Evolutionary conservation across 495 filamentous ascomycete genomes (phyloP), one percentile per base, ranked within the genome.

Genomic region (Penicillium arizonense): DNA sequence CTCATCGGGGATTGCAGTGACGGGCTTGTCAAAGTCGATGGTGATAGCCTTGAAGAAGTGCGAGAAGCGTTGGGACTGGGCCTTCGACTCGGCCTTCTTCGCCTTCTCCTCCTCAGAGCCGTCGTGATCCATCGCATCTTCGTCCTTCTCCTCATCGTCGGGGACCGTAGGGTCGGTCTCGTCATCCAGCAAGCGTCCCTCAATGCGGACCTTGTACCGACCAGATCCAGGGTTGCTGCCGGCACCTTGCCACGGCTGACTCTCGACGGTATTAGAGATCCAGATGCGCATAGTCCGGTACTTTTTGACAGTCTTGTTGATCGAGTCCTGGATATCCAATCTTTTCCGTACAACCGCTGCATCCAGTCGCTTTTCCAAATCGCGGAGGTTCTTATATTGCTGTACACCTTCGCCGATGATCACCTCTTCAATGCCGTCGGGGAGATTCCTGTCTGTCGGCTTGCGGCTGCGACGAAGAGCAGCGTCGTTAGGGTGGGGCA

Each of bases 1-100:
- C 43, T 82, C 75, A 40, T 87, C 82, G 5, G 75, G 70, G 16
- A 61, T 65, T 7, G 61, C 73, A 30, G 63, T 76, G 58, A 58
- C 78, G 32, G 58, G 65, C 41, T 83, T 84, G 53, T 96, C 90
- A 54, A 95, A 93, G 49, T 97, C 91, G 35, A 97, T 79, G 3
- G 82, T 89, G 62, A 99, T 86, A 7, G 84, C 78, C 68, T 95
- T 95, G 83, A 99, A 96, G 73, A 97, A 99, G 59, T 96, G 88
- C 23, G 94, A 96, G 69, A 98, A 86, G 49, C 87, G 82, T 42
- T 77, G 77, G 20, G 72, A 77, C 7, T 68, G 63, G 49, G 67
- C 73, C 51, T 74, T 82, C 38, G 72, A 26, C 43, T 53, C 68
- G 66, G 64, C 32, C 56, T 70, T 80, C 69, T 73, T 74, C 23